phyloP scores from a whole-genome alignment of 805 yeast genomes.

The Wickerhamiella hasegawae region DNA sequence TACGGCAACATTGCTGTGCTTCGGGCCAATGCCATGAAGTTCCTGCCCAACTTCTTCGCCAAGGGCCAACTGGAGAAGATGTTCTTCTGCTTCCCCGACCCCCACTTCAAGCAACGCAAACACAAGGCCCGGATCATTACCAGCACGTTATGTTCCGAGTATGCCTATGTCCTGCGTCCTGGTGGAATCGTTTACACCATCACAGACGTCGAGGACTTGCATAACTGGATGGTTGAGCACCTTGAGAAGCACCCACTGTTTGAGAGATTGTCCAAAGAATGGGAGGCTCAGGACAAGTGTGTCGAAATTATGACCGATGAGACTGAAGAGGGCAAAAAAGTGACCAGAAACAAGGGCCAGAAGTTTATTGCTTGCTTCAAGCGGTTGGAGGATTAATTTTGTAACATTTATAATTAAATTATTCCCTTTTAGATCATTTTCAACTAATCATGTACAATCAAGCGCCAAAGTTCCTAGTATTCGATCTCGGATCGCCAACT shows the following conservation, averaged over 20 bases:
- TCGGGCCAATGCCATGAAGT: constrained; percentile 95
- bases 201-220: constrained; percentile 88
- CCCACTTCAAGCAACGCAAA: constrained; percentile 92
- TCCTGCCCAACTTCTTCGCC: constrained; percentile 80
- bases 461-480: no score
- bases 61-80: constrained; percentile 74
- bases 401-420: no score
- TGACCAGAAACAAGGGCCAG: constrained; percentile 71
- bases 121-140: constrained; percentile 96
- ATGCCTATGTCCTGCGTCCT: constrained; percentile 74
- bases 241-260: constrained; percentile 82
- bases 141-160: constrained; percentile 73
- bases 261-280: constrained; percentile 58
- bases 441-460: no score
- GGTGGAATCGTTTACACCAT: constrained; percentile 88
- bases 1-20: constrained; percentile 81
- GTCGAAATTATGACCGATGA: constrained; percentile 75
- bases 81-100: constrained; percentile 99
- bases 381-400: constrained; percentile 1
- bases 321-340: constrained; percentile 98
- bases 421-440: no score
- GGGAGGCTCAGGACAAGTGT: constrained; percentile 70
- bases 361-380: constrained; percentile 76
- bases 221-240: constrained; percentile 92
- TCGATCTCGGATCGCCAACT: no score